A percentile compares a stretch with the other conserved stretches of the same genome.
These are phyloP conservation scores for Neofusicoccum sp. DNA, from an alignment of 2,329 filamentous ascomycete species.

Conservation along the genomic window DNA sequence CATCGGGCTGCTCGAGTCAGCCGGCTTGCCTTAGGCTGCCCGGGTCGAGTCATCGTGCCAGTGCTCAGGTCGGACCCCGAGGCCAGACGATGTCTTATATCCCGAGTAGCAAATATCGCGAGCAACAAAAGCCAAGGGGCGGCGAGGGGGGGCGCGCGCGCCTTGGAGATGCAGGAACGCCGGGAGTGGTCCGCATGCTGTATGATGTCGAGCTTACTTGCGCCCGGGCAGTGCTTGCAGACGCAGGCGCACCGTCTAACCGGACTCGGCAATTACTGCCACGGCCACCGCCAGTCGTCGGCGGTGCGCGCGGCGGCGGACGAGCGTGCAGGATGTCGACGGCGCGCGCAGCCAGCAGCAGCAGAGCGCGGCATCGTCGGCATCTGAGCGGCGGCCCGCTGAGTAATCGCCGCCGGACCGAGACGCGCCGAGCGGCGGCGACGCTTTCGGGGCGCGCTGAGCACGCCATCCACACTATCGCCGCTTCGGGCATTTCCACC, in stretches of 20 bases:
- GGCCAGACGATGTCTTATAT: no score
- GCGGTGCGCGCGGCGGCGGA: not conserved
- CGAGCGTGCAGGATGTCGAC: not conserved
- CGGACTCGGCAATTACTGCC: not conserved
- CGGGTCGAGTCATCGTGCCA: not conserved
- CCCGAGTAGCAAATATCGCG: no score
- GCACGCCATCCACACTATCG: slow-evolving; percentile 17
- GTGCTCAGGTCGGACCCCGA: no score
- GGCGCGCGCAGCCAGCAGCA: no score
- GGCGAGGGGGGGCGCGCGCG: not conserved
- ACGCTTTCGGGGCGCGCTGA: not conserved
- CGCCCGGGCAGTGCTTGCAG: not conserved
- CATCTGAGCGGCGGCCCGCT: not conserved
- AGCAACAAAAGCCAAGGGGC: no score
- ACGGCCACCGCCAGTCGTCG: not conserved
- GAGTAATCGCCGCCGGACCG: slow-evolving; percentile 14
- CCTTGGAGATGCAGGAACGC: not conserved
- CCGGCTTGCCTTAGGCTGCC: not conserved
- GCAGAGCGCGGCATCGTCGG: not conserved
- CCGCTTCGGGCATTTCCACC: not conserved
- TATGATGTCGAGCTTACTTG: slow-evolving; percentile 2
- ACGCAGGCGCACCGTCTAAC: not conserved
- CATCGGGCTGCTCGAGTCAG: slow-evolving; percentile 6
- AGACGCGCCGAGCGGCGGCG: not conserved
- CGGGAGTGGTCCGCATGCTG: not conserved